Base-by-base conservation (phyloP, 2,329 filamentous ascomycete genomes). In the Malbranchea zuffiana region DNA sequence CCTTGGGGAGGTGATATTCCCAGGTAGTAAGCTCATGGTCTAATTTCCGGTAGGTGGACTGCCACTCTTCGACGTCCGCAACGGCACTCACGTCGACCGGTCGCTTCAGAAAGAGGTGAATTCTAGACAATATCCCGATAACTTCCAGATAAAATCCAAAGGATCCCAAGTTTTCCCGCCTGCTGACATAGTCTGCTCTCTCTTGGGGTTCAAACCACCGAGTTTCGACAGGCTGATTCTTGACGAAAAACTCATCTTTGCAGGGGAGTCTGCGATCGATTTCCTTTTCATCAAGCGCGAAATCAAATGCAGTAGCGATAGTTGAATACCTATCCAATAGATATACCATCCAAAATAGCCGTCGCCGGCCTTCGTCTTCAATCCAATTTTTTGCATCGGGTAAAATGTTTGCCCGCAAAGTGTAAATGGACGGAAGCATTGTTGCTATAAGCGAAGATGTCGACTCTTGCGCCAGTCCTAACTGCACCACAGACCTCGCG, bases 281-380 rank as follows among this genome's bases (percentile, higher is more conserved):
- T 51, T 94, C 86, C 52, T 80, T 83, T 51, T 94, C 85, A 47
- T 88, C 80, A 12, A 95, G 63, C 1, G 84, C 83, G 54, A 94
- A 93, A 49, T 94, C 85, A 48, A 94, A 94, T 0, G 87, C 85
- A 0, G 87, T 94, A 0, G 85, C 80, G 39, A 94, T 79, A 0
- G 86, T 94, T 1, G 85, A 85, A 53, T 93, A 94, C 33, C 87
- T 73, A 55, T 95, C 87, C 4, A 95, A 69, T 8, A 94, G 63
- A 53, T 93, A 95, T 7, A 93, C 78, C 78, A 92, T 88, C 87
- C 87, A 95, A 57, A 95, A 93, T 1, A 94, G 66, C 17, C 87
- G 71, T 18, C 87, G 72, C 18, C 86, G 70, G 27, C 82, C 82
- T 57, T 95, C 87, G 43, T 94, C 87, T 54, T 94, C 86, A 39